Evolutionary conservation across 179 eudicot genomes (phyloP).

Genomic region (Actinidia polygama): DNA sequence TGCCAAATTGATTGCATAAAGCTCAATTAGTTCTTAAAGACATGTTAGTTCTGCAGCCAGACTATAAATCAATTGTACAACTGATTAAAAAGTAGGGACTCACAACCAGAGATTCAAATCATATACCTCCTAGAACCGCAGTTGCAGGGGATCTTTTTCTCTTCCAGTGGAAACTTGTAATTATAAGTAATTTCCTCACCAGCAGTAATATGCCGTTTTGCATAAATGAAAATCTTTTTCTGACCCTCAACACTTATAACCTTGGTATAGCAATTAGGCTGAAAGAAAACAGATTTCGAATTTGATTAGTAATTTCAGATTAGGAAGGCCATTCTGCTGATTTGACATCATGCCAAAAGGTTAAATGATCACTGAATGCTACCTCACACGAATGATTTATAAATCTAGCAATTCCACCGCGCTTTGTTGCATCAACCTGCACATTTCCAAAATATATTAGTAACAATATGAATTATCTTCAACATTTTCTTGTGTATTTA

Average conservation of each 20-base stretch:
- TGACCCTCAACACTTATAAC: slow-evolving; percentile 92
- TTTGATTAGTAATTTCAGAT: neutral
- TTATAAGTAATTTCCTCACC: slow-evolving; percentile 98
- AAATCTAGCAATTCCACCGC: slow-evolving; percentile 99
- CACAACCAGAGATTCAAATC: slow-evolving; percentile 6
- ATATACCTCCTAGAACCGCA: slow-evolving; percentile 88
- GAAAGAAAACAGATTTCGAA: slow-evolving; percentile 22
- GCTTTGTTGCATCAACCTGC: slow-evolving; percentile 99
- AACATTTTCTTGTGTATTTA: neutral
- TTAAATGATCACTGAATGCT: slow-evolving; percentile 12
- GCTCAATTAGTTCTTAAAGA: slow-evolving; percentile 6
- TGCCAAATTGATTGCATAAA: neutral
- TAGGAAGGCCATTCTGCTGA: neutral
- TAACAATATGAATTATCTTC: neutral
- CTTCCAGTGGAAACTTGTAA: slow-evolving; percentile 98
- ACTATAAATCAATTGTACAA: neutral
- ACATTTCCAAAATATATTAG: slow-evolving; percentile 15
- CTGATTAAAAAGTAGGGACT: neutral
- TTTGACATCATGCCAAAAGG: neutral
- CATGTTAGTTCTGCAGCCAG: slow-evolving; percentile 10
- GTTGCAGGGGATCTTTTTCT: slow-evolving; percentile 95
- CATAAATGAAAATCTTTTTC: slow-evolving; percentile 96
- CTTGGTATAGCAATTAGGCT: slow-evolving; percentile 99
- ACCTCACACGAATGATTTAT: slow-evolving; percentile 99
- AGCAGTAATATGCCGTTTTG: slow-evolving; percentile 83